A percentile compares a stretch with the other conserved stretches of the same genome.
phyloP scores from a whole-genome alignment of 331 rosid species.

The Quercus tomentella region DNA sequence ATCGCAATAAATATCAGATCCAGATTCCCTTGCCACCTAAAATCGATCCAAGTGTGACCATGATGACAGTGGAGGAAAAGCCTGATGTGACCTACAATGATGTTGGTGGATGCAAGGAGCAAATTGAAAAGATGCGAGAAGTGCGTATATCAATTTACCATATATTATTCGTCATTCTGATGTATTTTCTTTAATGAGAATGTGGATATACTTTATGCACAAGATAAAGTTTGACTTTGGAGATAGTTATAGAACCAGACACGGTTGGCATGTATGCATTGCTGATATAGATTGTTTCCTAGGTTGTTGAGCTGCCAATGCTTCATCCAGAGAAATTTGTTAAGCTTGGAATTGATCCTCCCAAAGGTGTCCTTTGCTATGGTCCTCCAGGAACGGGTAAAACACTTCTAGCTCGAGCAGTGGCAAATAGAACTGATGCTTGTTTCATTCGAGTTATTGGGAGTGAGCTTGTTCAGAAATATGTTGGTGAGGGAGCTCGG shows the following conservation, averaged over 20 bases:
- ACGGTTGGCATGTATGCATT: background rate
- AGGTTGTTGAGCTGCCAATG: slow-evolving; percentile 99
- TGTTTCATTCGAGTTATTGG: slow-evolving; percentile 99
- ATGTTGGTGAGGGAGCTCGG: slow-evolving; percentile 98
- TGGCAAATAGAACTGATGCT: slow-evolving; percentile 98
- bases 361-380: slow-evolving; percentile 97
- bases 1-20: slow-evolving; percentile 93
- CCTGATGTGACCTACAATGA: slow-evolving; percentile 98
- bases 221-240: background rate
- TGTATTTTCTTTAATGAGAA: background rate
- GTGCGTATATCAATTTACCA: slow-evolving; percentile 29
- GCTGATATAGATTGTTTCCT: slow-evolving; percentile 18
- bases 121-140: slow-evolving; percentile 95
- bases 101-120: slow-evolving; percentile 98
- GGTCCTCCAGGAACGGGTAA: slow-evolving; percentile 99
- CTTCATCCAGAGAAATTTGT: slow-evolving; percentile 99
- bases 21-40: slow-evolving; percentile 99
- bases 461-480: slow-evolving; percentile 96
- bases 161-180: background rate
- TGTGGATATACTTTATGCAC: background rate
- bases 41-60: slow-evolving; percentile 96
- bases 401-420: slow-evolving; percentile 95
- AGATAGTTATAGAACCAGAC: background rate
- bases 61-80: slow-evolving; percentile 98
- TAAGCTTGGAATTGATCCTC: slow-evolving; percentile 99